Base-by-base conservation (phyloP, 352 stramenopile genomes). In the Phytophthora fragariaefolia region DNA sequence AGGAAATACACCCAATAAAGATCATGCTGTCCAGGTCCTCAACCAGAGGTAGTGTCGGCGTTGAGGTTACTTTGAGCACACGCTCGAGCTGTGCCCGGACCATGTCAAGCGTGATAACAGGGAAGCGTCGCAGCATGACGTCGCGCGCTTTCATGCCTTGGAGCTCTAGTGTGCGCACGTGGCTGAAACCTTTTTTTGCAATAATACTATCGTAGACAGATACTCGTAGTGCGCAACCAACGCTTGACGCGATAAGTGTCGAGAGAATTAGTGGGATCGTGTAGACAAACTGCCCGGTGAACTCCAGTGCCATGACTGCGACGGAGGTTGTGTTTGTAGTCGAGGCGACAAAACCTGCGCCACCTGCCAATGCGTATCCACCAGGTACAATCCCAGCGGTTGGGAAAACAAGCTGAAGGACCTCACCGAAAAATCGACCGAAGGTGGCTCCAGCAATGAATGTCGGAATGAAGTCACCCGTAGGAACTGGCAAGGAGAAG, bases 281-380 rank as follows among this genome's bases (percentile, higher is more conserved):
- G 65, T 86, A 92, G 42, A 87, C 71, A 34, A 92, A 89, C 53
- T 91, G 82, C 1, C 84, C 82, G 4, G 82, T 91, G 50, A 92
- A 84, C 52, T 92, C 84, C 9, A 90, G 59, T 26, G 80, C 80
- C 48, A 92, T 92, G n/a, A 92, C 80, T 66, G 86, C 86, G 13
- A 89, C 79, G 0, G 83, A 92, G 8, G 91, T 73, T 3, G 87
- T 91, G 51, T 90, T 82, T 15, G 87, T 93, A 4, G 70, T 77
- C 1, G 80, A 65, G 3, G 74, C 82, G n/a, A 84, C 76, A 23
- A 95, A 82, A 4, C 80, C 74, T 9, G 84, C 85, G 6, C 73
- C 87, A 28, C 85, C 85, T 4, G 82, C 81, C 10, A 95, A 57
- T 4, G 87, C 85, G 57, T 93, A 95, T 23, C 80, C 82, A 6